A percentile compares a stretch with the other conserved stretches of the same genome.
phyloP scores from a whole-genome alignment of 768 basidiomycete species.

The Lyophyllum shimeji region DNA sequence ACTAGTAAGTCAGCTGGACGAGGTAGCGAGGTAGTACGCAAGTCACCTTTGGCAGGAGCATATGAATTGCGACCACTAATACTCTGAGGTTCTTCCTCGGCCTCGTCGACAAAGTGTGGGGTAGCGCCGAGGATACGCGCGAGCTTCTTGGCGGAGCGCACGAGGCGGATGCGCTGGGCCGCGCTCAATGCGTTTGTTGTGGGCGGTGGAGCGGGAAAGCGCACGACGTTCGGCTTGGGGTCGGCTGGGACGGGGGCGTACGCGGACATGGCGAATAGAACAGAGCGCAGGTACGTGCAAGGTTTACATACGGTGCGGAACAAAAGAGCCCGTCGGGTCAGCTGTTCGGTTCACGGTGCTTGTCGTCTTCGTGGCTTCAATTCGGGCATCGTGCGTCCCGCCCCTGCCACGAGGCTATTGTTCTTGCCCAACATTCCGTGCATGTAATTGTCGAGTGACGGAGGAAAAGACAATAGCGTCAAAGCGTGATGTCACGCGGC shows the following conservation, averaged over 20 bases:
- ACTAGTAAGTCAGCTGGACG: not conserved
- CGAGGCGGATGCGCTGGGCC: constrained; percentile 52
- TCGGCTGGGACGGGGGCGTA: too few species aligned
- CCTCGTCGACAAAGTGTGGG: constrained; percentile 52
- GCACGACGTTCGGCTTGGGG: constrained; percentile 17
- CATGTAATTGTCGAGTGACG: not conserved
- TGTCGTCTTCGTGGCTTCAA: not conserved
- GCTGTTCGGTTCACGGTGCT: not conserved
- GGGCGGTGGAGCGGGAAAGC: constrained; percentile 51
- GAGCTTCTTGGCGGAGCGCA: constrained; percentile 60
- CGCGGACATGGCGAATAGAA: too few species aligned
- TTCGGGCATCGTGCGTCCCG: too few species aligned
- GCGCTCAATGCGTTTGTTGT: constrained; percentile 56
- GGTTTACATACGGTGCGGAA: not conserved
- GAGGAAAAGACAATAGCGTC: not conserved
- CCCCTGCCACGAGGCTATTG: not conserved
- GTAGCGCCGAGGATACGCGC: constrained; percentile 57
- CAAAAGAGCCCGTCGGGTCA: not conserved
- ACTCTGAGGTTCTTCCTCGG: not conserved
- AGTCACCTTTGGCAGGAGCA: too few species aligned
- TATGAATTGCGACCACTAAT: not conserved
- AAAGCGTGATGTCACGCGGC: not conserved
- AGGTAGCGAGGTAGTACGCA: not conserved
- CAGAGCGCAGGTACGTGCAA: too few species aligned
- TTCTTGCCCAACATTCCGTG: not conserved